These are phyloP conservation scores for Monosporascus sp. DNA, from an alignment of 2,329 filamentous ascomycete genomes.

Conservation along the genomic window DNA sequence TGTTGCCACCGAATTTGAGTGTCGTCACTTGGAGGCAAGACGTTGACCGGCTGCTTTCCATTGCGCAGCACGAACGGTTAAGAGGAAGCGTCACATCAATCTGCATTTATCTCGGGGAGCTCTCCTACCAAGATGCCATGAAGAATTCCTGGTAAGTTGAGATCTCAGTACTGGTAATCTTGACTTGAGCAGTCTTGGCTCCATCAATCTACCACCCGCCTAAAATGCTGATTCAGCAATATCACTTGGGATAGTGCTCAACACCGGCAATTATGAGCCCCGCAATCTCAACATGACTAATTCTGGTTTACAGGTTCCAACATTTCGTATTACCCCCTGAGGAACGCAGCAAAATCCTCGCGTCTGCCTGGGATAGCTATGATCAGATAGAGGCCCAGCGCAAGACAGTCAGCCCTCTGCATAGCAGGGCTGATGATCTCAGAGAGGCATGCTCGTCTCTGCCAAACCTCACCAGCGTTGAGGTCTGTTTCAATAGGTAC, in stretches of 20 bases:
- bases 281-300: conserved; percentile 7
- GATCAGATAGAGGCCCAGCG: conserved; percentile 29
- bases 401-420: conserved; percentile 29
- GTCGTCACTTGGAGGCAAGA: conserved; percentile 41
- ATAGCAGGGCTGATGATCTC: conserved; percentile 29
- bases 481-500: conserved; percentile 35
- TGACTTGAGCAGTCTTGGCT: neutral
- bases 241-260: neutral
- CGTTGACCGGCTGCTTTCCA: conserved; percentile 36
- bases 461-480: conserved; percentile 33
- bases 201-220: neutral
- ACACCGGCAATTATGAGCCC: neutral
- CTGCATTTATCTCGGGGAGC: conserved; percentile 39
- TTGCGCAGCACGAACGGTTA: conserved; percentile 37
- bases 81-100: conserved; percentile 35
- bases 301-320: conserved; percentile 22
- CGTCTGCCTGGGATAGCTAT: conserved; percentile 31
- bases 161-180: neutral
- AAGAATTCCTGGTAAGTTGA: conserved; percentile 22
- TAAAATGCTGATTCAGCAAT: neutral
- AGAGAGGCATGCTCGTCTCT: conserved; percentile 34
- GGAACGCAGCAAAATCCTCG: conserved; percentile 29
- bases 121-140: conserved; percentile 34
- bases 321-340: conserved; percentile 33
- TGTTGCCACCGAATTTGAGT: conserved; percentile 36